Evolutionary conservation across 768 basidiomycete genomes (phyloP).

Genomic region (Tylopilus sp.): DNA sequence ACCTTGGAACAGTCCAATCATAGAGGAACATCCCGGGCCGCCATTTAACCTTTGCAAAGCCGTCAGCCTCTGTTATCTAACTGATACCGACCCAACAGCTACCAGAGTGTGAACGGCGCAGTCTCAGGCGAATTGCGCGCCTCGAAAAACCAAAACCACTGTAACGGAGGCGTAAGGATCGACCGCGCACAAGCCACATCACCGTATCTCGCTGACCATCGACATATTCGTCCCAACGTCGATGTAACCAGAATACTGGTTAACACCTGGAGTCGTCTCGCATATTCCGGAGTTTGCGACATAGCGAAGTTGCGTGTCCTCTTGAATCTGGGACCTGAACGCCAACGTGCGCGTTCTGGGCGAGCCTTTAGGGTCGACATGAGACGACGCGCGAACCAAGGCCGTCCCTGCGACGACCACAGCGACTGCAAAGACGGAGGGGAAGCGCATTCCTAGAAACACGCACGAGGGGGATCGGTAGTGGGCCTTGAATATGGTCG

Average conservation of each 20-base stretch:
- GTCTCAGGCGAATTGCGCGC: slow-evolving; percentile 55
- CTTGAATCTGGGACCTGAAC: slow-evolving; percentile 18
- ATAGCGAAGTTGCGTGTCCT: slow-evolving; percentile 40
- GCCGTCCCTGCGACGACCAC: background rate
- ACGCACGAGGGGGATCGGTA: too few species aligned
- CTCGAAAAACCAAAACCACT: slow-evolving; percentile 80
- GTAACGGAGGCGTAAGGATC: slow-evolving; percentile 1
- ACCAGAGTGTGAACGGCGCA: slow-evolving; percentile 68
- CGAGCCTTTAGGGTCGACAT: background rate
- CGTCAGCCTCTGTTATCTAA: slow-evolving; percentile 1
- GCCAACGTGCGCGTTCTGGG: background rate
- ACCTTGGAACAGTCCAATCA: slow-evolving; percentile 68
- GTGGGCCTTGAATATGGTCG: too few species aligned
- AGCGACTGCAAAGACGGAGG: background rate
- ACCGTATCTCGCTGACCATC: slow-evolving; percentile 38
- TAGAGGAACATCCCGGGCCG: slow-evolving; percentile 59
- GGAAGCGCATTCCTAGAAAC: slow-evolving; percentile 25
- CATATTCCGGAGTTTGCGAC: slow-evolving; percentile 59
- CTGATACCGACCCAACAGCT: too few species aligned
- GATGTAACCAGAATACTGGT: slow-evolving; percentile 60
- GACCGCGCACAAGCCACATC: too few species aligned
- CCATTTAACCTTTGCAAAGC: slow-evolving; percentile 48
- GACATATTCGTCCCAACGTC: slow-evolving; percentile 57
- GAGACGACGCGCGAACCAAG: background rate
- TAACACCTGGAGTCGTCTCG: slow-evolving; percentile 60